phyloP scores from a whole-genome alignment of 176 grass and related monocot species.

The Typha latifolia region DNA sequence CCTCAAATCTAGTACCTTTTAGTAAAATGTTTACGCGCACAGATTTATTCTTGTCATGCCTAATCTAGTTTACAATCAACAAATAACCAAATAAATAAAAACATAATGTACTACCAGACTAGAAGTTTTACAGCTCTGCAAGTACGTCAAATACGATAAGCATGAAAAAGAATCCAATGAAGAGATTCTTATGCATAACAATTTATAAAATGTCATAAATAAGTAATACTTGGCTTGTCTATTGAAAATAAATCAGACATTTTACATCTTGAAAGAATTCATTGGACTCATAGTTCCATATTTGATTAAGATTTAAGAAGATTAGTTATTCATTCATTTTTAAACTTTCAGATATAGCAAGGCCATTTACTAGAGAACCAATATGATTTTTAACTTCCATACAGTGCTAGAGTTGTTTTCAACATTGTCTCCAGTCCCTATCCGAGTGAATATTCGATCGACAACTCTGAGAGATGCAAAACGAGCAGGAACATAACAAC shows the following conservation, averaged over 20 bases:
- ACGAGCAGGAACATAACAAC: slow-evolving; percentile 87
- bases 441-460: slow-evolving; percentile 89
- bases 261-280: background rate
- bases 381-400: slow-evolving; percentile 18
- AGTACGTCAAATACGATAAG: background rate
- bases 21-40: too few species aligned
- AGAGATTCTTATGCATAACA: background rate
- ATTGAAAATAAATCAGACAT: background rate
- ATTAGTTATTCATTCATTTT: background rate
- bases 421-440: slow-evolving; percentile 68
- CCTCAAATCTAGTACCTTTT: too few species aligned
- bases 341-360: background rate
- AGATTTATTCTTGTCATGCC: background rate
- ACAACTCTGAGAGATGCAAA: slow-evolving; percentile 85
- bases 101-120: background rate
- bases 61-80: background rate
- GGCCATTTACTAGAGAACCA: slow-evolving; percentile 6
- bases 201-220: background rate
- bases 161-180: background rate
- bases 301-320: background rate
- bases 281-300: background rate
- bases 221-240: background rate
- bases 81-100: background rate
- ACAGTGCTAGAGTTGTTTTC: slow-evolving; percentile 95
- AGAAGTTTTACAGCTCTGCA: background rate